Base-by-base conservation (phyloP, 2,329 filamentous ascomycete species). In the Penicillium thymicola region DNA sequence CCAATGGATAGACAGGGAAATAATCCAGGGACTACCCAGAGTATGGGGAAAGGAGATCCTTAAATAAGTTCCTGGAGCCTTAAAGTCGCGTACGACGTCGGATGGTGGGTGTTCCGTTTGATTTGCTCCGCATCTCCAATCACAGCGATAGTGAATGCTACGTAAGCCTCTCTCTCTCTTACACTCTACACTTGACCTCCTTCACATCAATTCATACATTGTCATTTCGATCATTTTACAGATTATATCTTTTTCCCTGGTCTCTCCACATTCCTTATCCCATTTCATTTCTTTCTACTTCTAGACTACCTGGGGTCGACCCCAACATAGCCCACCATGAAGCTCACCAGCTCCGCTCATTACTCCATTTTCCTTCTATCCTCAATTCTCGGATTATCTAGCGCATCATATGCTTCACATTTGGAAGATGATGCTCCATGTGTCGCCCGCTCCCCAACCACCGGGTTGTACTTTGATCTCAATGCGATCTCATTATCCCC, bases 401-500 rank as follows among this genome's bases (percentile, higher is more conserved):
- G 60, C 51, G 67, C 73, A 51, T 45, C 49, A 37, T 72, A 77
- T 37, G 70, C 75, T 59, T 66, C 76, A 63, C 71, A 78, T 68
- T 57, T 66, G 9, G 72, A 72, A 40, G 69, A 80, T 59, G 66
- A 75, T n/a, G 78, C 80, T 53, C 81, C 84, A 59, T 88, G 85
- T 69, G 85, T 85, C n/a, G 81, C 84, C 55, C 79, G 81, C 60
- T 86, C 84, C 25, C 81, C 84, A 4, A 80, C 78, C n/a, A 82
- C 79, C 13, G 83, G 84, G 55, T 76, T 82, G 53, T 87, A 85
- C 76, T 87, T 85, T 73, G 85, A 88, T 67, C 76, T 88, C 28
- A 85, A 79, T 62, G 76, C 80, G 8, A 78, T 88, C 61, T 79
- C 79, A 30, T 71, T 85, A 51, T 74, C 74, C 37, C 78, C 79